These are phyloP conservation scores for Lophiotrema nucula DNA, from an alignment of 495 filamentous ascomycete genomes.

Conservation along the genomic window DNA sequence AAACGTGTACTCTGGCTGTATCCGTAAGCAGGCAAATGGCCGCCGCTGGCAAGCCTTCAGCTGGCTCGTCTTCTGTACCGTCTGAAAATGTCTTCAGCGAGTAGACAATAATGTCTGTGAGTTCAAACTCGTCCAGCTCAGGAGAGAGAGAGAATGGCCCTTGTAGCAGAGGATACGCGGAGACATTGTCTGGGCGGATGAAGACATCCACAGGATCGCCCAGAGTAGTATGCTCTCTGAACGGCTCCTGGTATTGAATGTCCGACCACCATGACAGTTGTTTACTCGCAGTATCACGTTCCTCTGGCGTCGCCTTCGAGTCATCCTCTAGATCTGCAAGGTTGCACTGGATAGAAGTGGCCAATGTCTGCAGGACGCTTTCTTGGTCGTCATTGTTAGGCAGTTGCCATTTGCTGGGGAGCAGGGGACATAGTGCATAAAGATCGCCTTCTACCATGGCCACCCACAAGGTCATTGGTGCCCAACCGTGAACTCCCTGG, in stretches of 20 bases:
- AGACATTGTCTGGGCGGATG: constrained; percentile 65
- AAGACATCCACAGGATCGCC: constrained; percentile 59
- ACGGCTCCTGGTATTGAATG: constrained; percentile 73
- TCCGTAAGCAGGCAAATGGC: constrained; percentile 74
- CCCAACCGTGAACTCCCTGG: constrained; percentile 73
- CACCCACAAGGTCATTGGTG: constrained; percentile 87
- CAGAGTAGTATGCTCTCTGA: constrained; percentile 43
- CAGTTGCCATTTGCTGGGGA: constrained; percentile 73
- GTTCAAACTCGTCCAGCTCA: constrained; percentile 67
- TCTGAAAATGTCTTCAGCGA: constrained; percentile 52
- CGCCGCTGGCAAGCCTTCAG: constrained; percentile 45
- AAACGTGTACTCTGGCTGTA: constrained; percentile 71
- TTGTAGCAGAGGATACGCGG: constrained; percentile 74
- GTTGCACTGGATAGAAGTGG: constrained; percentile 68
- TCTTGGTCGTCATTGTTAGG: constrained; percentile 61
- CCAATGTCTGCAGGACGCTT: constrained; percentile 71
- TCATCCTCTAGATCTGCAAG: constrained; percentile 60
- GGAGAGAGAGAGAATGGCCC: constrained; percentile 67
- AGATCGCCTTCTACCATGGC: constrained; percentile 86
- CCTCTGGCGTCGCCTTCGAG: constrained; percentile 51
- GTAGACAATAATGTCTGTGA: constrained; percentile 61
- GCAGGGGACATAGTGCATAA: constrained; percentile 83
- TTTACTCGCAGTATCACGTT: constrained; percentile 61
- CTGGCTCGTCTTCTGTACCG: constrained; percentile 56
- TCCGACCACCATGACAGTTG: constrained; percentile 82